Evolutionary conservation across 345 rosid species (phyloP).

Genomic region (Rhizophora apiculata): DNA sequence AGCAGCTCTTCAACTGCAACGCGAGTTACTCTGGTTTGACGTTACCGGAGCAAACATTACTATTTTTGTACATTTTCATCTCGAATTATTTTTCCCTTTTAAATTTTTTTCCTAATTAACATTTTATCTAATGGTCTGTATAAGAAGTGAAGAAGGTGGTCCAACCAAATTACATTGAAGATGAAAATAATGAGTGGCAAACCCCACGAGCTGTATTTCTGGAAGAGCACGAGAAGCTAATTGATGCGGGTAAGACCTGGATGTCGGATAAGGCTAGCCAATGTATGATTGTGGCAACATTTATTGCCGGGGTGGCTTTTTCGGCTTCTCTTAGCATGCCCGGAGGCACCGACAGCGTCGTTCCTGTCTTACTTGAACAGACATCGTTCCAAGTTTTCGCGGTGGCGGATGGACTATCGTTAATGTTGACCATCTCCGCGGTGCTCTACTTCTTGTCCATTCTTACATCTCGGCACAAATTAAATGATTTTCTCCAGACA

Average conservation of each 20-base stretch:
- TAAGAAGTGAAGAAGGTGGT: constrained; percentile 20
- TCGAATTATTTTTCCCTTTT: background rate
- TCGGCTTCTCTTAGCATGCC: constrained; percentile 6
- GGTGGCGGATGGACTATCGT: constrained; percentile 12
- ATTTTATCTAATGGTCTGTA: background rate
- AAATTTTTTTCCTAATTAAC: too few relatives aligned
- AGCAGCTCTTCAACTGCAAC: constrained; percentile 23
- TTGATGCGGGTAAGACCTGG: constrained; percentile 13
- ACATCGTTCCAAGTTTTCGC: constrained; percentile 10
- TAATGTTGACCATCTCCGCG: background rate
- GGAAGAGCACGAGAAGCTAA: background rate
- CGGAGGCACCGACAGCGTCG: background rate
- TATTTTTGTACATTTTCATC: background rate
- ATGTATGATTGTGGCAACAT: constrained; percentile 20
- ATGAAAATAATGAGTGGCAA: background rate
- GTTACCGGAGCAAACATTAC: background rate
- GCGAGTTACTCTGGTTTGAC: constrained; percentile 20
- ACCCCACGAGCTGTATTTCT: constrained; percentile 5
- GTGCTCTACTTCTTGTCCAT: constrained; percentile 17
- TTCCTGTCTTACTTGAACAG: background rate
- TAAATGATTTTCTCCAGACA: background rate
- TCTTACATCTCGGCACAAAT: constrained; percentile 5
- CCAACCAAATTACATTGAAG: background rate
- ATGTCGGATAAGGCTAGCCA: constrained; percentile 3
- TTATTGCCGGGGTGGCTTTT: constrained; percentile 7